These are phyloP conservation scores for Phlyctochytrium bullatum DNA, from an alignment of 192 early-diverging fungal genomes.

Conservation along the genomic window DNA sequence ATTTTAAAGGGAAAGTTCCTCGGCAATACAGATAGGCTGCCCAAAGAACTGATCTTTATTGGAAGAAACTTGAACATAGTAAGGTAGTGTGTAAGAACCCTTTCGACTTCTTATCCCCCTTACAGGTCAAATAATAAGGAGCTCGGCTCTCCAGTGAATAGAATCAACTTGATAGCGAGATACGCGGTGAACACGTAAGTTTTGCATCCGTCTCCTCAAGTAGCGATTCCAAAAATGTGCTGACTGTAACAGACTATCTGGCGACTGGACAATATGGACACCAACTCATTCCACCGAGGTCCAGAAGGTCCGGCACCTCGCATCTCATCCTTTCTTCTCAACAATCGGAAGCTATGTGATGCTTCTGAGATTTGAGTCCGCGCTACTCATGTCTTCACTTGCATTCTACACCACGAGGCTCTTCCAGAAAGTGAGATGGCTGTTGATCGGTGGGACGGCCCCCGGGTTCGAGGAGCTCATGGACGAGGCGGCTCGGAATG, in stretches of 20 bases:
- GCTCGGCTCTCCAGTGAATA: conserved; percentile 82
- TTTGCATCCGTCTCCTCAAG: conserved; percentile 25
- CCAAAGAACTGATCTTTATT: conserved; percentile 88
- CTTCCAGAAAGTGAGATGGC: conserved; percentile 37
- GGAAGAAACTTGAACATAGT: conserved; percentile 77
- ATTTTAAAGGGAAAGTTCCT: conserved; percentile 64
- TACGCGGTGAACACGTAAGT: conserved; percentile 64
- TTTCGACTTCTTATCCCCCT: conserved; percentile 29
- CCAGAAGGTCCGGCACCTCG: too few relatives aligned
- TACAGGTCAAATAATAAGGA: conserved; percentile 75
- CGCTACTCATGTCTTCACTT: conserved; percentile 56
- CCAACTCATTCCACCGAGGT: too few relatives aligned
- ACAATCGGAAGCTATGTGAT: conserved; percentile 19
- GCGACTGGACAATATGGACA: not conserved
- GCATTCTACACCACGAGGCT: conserved; percentile 54
- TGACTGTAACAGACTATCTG: not conserved
- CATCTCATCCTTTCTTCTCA: too few relatives aligned
- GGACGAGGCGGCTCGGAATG: conserved; percentile 65
- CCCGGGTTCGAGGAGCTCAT: conserved; percentile 71
- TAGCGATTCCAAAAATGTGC: conserved; percentile 34
- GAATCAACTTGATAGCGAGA: conserved; percentile 79
- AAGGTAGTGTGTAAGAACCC: conserved; percentile 8
- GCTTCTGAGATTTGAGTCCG: conserved; percentile 55
- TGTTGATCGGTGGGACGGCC: not conserved
- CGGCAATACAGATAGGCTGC: conserved; percentile 64